Conservation (phyloP, 768 basidiomycete species). For the Lactarius sp. region DNA sequence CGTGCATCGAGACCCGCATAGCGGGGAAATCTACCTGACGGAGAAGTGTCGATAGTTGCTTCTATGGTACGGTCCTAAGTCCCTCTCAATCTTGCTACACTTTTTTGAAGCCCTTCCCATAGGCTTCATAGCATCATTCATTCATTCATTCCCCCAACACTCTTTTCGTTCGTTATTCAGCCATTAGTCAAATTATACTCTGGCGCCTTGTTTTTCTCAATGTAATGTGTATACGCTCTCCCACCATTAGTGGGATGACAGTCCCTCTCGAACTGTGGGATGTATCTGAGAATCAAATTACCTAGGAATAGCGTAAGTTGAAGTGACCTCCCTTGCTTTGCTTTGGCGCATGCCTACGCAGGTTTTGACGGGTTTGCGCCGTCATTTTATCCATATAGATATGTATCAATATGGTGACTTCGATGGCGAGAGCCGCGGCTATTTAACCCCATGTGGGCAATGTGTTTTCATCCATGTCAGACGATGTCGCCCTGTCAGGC, state of each 20-base stretch:
- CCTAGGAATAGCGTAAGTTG: not conserved
- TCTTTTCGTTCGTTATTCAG: not conserved
- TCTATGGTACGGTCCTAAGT: not conserved
- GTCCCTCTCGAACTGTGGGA: not conserved
- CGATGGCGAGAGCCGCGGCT: not conserved
- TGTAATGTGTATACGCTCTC: not conserved
- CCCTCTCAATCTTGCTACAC: not conserved
- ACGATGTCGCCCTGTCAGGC: too few species aligned
- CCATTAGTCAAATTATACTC: not conserved
- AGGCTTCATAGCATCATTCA: not conserved
- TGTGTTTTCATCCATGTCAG: not conserved
- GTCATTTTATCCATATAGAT: too few species aligned
- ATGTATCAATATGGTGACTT: not conserved
- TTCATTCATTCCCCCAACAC: not conserved
- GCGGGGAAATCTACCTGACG: conserved; percentile 12
- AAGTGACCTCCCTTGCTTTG: not conserved
- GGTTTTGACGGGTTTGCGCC: not conserved
- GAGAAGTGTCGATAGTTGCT: conserved; percentile 13
- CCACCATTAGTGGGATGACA: not conserved
- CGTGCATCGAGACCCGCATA: conserved; percentile 4
- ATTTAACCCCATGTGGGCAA: not conserved
- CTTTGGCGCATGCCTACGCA: not conserved
- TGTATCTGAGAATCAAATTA: not conserved
- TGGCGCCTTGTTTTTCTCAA: not conserved
- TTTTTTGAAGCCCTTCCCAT: not conserved